Conservation (phyloP, 2,329 filamentous ascomycete species). For the Berkeleyomyces basicola region DNA sequence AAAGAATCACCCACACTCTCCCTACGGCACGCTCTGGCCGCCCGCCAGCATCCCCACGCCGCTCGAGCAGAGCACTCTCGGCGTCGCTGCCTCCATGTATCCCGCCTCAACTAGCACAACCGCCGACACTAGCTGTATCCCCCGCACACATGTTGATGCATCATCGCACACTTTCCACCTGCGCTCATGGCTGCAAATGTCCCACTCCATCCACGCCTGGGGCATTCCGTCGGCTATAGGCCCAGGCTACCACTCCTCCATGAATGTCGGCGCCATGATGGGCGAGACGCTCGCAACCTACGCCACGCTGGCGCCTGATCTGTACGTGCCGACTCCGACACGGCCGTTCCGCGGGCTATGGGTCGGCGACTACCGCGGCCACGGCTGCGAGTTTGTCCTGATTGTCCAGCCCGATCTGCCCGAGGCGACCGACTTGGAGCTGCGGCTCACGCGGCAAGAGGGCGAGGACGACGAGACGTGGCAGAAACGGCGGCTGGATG, state of each 20-base stretch:
- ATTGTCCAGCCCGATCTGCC: slow-evolving; percentile 49
- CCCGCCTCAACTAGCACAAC: background rate
- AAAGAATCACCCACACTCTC: slow-evolving; percentile 21
- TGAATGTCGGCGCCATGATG: slow-evolving; percentile 17
- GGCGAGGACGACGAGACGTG: slow-evolving; percentile 31
- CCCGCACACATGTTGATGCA: background rate
- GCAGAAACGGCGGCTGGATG: slow-evolving; percentile 27
- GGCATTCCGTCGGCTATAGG: background rate
- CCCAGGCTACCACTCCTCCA: background rate
- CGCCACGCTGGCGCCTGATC: slow-evolving; percentile 50
- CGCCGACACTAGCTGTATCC: background rate
- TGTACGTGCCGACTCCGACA: slow-evolving; percentile 65
- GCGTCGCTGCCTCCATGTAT: background rate
- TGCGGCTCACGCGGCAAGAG: slow-evolving; percentile 24
- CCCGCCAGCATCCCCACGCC: slow-evolving; percentile 49
- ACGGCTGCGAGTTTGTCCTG: slow-evolving; percentile 78
- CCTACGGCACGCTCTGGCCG: slow-evolving; percentile 54
- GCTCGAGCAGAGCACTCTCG: background rate
- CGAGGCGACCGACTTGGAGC: slow-evolving; percentile 11
- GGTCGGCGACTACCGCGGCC: slow-evolving; percentile 76
- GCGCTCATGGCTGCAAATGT: slow-evolving; percentile 21
- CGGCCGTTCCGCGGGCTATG: slow-evolving; percentile 85
- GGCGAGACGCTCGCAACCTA: slow-evolving; percentile 45
- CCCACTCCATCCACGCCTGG: background rate
- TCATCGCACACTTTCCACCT: background rate